phyloP scores from a whole-genome alignment of 2,329 filamentous ascomycete species.

The Mollisia scopiformis region DNA sequence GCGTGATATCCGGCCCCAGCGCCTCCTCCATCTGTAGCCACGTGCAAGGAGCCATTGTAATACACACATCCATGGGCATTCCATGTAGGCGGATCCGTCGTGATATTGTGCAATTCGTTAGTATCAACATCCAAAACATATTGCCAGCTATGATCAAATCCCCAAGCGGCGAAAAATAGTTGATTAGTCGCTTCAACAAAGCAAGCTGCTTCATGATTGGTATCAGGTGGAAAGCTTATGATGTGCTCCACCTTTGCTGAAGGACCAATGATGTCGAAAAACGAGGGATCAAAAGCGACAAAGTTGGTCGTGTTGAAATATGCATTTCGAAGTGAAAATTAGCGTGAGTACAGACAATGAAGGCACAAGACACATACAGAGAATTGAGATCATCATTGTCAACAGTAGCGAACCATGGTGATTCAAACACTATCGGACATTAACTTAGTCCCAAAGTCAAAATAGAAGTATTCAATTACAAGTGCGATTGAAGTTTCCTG shows the following conservation, averaged over 20 bases:
- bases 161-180: neutral
- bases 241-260: neutral
- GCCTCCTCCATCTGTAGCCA: neutral
- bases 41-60: neutral
- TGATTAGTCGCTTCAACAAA: neutral
- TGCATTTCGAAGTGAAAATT: neutral
- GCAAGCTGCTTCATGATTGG: neutral
- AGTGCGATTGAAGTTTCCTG: neutral
- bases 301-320: neutral
- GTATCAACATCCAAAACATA: neutral
- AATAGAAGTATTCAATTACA: neutral
- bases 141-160: neutral
- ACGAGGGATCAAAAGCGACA: neutral
- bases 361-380: neutral
- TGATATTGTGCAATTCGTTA: neutral
- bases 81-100: neutral
- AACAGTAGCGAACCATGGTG: neutral
- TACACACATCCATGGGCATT: neutral
- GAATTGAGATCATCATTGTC: neutral
- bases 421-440: neutral
- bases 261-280: neutral
- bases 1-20: neutral
- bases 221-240: neutral
- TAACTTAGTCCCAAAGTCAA: neutral
- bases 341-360: neutral